Base-by-base conservation (phyloP, 1,284 basidiomycete genomes). In the Schizophyllum commune region DNA sequence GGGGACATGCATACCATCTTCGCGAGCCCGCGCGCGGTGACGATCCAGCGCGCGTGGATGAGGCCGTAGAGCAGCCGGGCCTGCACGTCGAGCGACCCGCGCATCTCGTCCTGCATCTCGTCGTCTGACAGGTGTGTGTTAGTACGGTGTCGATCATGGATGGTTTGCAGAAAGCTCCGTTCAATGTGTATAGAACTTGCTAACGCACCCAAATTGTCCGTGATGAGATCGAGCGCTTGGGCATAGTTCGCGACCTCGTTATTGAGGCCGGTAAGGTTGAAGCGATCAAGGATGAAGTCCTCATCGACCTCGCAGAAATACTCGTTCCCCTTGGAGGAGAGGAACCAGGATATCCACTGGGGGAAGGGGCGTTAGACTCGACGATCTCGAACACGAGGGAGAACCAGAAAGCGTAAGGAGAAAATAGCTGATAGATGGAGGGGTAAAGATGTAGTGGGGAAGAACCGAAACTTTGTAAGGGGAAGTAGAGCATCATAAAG, bases 251-350 rank as follows among this genome's bases (percentile, higher is more conserved):
- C 86, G 6, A 98, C 94, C 74, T 99, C 96, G 66, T 92, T 92
- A 76, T 98, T 98, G 64, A 98, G 81, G 1, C 97, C 96, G 0
- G 96, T 99, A 61, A 99, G 81, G 75, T 98, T 99, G 85, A 99
- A 98, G 56, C 96, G 85, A 77, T 99, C 96, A 58, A 98, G 83
- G 69, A 99, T 98, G 75, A 98, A 99, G 76, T 98, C 96, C 71
- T 98, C 96, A 72, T 99, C 97, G 66, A 99, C 94, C 78, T 99
- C 96, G 75, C 96, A 98, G 74, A 98, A 99, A 80, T 99, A 99
- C 77, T 99, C 96, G 76, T 92, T 92, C 59, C 91, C 91, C 72
- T 92, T 96, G n/a, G 94, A 96, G 6, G 94, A 94, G 32, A 99
- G 82, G 74, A 98, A 99, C 96, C 96, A 98, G 5, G 94, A 94